phyloP scores from a whole-genome alignment of 495 filamentous ascomycete species.

The Annulohypoxylon stygium region DNA sequence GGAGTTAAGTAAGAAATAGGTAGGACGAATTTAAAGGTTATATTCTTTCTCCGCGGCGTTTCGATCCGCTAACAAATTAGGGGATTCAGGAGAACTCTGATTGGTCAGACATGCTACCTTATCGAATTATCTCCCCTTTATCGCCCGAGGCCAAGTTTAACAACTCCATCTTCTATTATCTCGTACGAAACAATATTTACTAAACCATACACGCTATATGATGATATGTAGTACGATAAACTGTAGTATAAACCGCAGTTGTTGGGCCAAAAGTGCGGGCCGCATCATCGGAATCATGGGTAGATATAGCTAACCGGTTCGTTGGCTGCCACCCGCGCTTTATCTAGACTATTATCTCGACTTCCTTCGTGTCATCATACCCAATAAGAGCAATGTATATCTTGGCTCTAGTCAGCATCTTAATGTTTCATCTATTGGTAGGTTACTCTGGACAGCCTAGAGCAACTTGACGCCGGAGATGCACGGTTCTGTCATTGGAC shows the following conservation, averaged over 20 bases:
- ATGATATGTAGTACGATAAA: neutral
- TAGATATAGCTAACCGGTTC: neutral
- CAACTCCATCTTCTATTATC: conserved; percentile 11
- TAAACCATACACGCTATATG: conserved; percentile 2
- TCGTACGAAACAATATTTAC: neutral
- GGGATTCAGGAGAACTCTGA: neutral
- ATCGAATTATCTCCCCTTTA: conserved; percentile 26
- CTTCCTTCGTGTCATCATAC: neutral
- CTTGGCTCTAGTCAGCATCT: conserved; percentile 41
- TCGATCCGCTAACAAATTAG: conserved; percentile 1
- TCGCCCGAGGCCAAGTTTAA: conserved; percentile 10
- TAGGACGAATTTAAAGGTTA: conserved; percentile 10
- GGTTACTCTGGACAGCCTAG: conserved; percentile 6
- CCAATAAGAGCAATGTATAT: conserved; percentile 31
- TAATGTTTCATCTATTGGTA: conserved; percentile 25
- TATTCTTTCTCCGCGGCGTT: conserved; percentile 41
- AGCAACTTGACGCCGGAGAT: conserved; percentile 39
- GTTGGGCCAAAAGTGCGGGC: neutral
- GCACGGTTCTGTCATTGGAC: conserved; percentile 30
- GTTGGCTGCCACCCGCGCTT: conserved; percentile 2
- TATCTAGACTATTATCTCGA: conserved; percentile 15
- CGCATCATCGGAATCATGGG: neutral
- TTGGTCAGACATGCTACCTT: conserved; percentile 33
- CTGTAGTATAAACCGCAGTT: neutral
- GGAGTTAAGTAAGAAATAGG: neutral